Base-by-base conservation (phyloP, 768 basidiomycete species). In the Jaapia argillacea region DNA sequence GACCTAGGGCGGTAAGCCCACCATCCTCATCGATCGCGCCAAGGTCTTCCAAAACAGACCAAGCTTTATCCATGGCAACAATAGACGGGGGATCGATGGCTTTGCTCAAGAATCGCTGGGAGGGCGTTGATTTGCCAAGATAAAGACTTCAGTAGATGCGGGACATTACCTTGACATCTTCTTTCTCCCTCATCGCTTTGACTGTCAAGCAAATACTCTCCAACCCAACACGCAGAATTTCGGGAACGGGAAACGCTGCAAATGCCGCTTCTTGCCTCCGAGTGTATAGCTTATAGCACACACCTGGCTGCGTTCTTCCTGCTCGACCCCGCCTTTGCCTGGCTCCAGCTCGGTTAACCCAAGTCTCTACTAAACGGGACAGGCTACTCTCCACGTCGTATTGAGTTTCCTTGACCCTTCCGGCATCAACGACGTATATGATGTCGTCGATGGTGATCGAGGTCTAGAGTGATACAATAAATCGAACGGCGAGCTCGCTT, bases 371-470 rank as follows among this genome's bases (percentile, higher is more conserved):
- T n/a, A 97, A 63, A 40, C 71, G 66, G 23, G 88, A 84, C 50
- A 96, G 65, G 21, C 83, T 77, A 2, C 70, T 75, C 31, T 81
- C 81, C 0, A 81, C 62, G 53, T 88, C 84, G 50, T 70, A 79
- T 50, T 75, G 77, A 3, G 72, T 84, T 62, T 93, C 89, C 58
- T 92, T 93, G 49, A 87, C 85, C 57, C 79, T 85, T 4, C 90
- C 90, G 0, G 76, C 66, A 54, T 94, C 90, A 10, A 93, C 71
- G 18, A 93, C 89, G 53, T 85, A 88, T 27, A 84, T 69, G 20
- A 93, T 73, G 53, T 93, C 90, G 53, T 92, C 85, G 44, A 96
- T 90, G 1, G 90, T 92, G 43, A 93, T 85, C 2, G 86, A 89
- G 1, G 89, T 92, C 79, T 91, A 40, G 7, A 38, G 37, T 10